Evolutionary conservation across 768 basidiomycete genomes (phyloP).

Genomic region (Asterophora parasitica): DNA sequence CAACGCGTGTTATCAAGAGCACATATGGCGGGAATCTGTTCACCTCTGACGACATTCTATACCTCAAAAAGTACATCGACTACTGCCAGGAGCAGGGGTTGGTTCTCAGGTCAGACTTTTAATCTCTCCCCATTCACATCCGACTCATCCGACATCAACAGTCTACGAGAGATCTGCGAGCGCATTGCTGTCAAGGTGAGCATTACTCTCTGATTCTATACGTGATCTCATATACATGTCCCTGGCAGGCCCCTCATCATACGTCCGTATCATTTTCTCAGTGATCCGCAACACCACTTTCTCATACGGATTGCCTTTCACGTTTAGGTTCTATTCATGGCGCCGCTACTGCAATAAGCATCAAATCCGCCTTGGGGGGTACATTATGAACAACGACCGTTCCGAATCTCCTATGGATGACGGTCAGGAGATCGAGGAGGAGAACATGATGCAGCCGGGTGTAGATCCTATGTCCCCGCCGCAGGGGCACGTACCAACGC

Average conservation of each 20-base stretch:
- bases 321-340: conserved; percentile 80
- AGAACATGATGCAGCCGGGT: conserved; percentile 29
- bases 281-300: too few relatives aligned
- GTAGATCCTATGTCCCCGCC: conserved; percentile 33
- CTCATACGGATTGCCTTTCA: background rate
- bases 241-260: conserved; percentile 73
- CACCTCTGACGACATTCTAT: conserved; percentile 76
- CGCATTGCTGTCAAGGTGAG: conserved; percentile 76
- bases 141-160: conserved; percentile 17
- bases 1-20: conserved; percentile 79
- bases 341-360: conserved; percentile 90
- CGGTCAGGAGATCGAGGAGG: conserved; percentile 39
- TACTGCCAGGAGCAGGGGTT: conserved; percentile 87
- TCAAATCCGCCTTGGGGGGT: conserved; percentile 84
- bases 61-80: conserved; percentile 85
- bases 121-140: background rate
- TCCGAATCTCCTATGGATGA: conserved; percentile 42
- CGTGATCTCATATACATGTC: conserved; percentile 2
- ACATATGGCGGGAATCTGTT: conserved; percentile 88
- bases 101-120: conserved; percentile 57
- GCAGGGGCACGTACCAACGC: conserved; percentile 18
- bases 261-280: conserved; percentile 47
- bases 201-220: background rate
- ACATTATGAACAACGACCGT: conserved; percentile 66
- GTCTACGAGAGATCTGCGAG: conserved; percentile 82